A percentile compares a stretch with the other conserved stretches of the same genome.
Evolutionary conservation across 768 basidiomycete genomes (phyloP).

Genomic region (Psilocybe azurescens): DNA sequence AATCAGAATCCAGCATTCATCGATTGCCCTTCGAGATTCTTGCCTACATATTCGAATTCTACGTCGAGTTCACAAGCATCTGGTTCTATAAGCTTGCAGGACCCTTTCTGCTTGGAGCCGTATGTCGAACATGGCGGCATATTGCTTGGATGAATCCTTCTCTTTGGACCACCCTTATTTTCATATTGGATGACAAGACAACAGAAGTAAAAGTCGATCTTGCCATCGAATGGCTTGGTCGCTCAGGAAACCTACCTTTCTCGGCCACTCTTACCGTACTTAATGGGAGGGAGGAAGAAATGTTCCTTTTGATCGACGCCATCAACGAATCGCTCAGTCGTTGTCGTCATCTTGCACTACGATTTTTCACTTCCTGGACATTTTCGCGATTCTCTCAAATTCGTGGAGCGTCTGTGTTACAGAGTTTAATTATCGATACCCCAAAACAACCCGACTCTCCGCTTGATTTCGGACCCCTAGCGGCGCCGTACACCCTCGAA

Average conservation of each 20-base stretch:
- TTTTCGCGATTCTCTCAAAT: too few relatives aligned
- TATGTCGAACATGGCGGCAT: conserved; percentile 8
- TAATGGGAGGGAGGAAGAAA: neutral
- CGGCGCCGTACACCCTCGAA: too few relatives aligned
- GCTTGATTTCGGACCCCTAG: too few relatives aligned
- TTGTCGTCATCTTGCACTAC: too few relatives aligned
- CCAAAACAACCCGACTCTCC: too few relatives aligned
- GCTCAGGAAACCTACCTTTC: neutral
- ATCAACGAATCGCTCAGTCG: neutral
- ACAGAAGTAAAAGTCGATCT: neutral
- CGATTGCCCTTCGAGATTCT: neutral
- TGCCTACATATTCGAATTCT: neutral
- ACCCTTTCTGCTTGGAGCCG: conserved; percentile 1
- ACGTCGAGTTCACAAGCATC: neutral
- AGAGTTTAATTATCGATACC: too few relatives aligned
- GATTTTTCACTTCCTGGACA: too few relatives aligned
- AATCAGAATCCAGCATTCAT: neutral
- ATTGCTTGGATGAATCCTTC: conserved; percentile 2
- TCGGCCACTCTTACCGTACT: neutral
- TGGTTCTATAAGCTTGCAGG: neutral
- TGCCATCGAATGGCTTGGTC: conserved; percentile 1
- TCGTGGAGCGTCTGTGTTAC: too few relatives aligned
- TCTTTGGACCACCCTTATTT: neutral
- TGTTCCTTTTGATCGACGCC: neutral
- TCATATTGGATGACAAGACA: neutral